Conservation (phyloP, 176 grass and related monocot genomes). For the Thalia dealbata region DNA sequence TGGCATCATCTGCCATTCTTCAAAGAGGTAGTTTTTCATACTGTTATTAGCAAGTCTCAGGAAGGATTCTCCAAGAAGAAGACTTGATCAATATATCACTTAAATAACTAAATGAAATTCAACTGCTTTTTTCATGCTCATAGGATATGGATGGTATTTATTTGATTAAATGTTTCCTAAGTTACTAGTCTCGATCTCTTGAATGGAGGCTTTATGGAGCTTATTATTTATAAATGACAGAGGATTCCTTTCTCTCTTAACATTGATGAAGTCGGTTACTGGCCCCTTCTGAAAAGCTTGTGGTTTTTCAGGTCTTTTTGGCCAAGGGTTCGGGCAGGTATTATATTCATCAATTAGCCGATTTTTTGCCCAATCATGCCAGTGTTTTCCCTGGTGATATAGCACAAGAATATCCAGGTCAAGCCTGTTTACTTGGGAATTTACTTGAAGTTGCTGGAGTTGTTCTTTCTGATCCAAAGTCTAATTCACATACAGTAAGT, state of each 20-base stretch:
- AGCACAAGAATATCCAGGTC: slow-evolving; percentile 61
- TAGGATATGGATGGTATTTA: not conserved
- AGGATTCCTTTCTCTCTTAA: not conserved
- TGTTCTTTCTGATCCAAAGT: slow-evolving; percentile 67
- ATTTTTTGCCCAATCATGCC: slow-evolving; percentile 35
- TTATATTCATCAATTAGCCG: slow-evolving; percentile 72
- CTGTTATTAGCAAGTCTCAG: not conserved
- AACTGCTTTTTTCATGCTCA: not conserved
- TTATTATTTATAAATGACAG: not conserved
- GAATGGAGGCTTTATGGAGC: not conserved
- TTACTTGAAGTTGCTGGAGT: slow-evolving; percentile 81
- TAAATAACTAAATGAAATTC: not conserved
- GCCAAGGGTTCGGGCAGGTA: slow-evolving; percentile 54
- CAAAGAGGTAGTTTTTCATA: slow-evolving; percentile 55
- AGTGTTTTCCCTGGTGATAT: slow-evolving; percentile 50
- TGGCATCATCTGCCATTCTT: slow-evolving; percentile 78
- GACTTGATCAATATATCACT: not conserved
- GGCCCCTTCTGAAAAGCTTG: slow-evolving; percentile 2
- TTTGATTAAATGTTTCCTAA: not conserved
- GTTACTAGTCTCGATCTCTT: not conserved
- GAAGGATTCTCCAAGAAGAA: not conserved
- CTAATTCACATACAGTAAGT: slow-evolving; percentile 55
- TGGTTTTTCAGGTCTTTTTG: slow-evolving; percentile 57
- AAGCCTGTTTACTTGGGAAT: slow-evolving; percentile 96
- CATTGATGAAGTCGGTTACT: slow-evolving; percentile 9